Evolutionary conservation across 108 stramenopile species (phyloP), one percentile per base, ranked within the genome.

Genomic region (Hondaea fermentalgiana): DNA sequence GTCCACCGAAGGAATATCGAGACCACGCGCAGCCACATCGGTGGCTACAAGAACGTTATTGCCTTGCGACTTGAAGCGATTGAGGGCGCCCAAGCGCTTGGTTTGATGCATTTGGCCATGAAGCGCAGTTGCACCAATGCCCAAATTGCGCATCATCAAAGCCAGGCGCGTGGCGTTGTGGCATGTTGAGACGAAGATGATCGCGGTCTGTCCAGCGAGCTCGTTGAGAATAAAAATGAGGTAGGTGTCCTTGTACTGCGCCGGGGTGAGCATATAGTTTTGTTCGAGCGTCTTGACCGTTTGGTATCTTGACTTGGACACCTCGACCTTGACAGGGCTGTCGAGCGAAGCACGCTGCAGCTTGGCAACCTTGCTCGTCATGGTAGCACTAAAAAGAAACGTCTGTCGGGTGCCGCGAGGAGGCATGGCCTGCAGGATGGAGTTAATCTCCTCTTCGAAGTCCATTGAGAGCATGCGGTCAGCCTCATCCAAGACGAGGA

Each of bases 211-310:
- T 16, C 98, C 98, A 5, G 97, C 96, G 90, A 97, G 94, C 91
- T 98, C 98, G 91, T 99, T 97, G 87, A 99, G 95, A 47, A 98
- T 72, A 90, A 97, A 98, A 21, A 97, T 96, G 60, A 99, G 94
- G 92, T 99, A 98, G 88, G 95, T 95, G 92, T 99, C 99, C 96
- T 99, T 98, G 95, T 97, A 98, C 92, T 98, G 98, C 51, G 98
- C 98, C n/a, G 99, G 99, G 87, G 98, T 96, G 91, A 99, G 98
- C 43, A 99, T 87, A 91, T 99, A 99, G 91, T 93, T 94, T 91
- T 99, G 99, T 58, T 97, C 88, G 35, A 99, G 92, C 59, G 97
- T 95, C 88, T 96, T 96, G 43, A 97, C 98, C 17, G 98, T 99
- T 89, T 96, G 94, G 91, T 98, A 99, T 89, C 98, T 97, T 87